Evolutionary conservation across 2,329 filamentous ascomycete genomes (phyloP).

Genomic region (Gnomoniopsis sp.): DNA sequence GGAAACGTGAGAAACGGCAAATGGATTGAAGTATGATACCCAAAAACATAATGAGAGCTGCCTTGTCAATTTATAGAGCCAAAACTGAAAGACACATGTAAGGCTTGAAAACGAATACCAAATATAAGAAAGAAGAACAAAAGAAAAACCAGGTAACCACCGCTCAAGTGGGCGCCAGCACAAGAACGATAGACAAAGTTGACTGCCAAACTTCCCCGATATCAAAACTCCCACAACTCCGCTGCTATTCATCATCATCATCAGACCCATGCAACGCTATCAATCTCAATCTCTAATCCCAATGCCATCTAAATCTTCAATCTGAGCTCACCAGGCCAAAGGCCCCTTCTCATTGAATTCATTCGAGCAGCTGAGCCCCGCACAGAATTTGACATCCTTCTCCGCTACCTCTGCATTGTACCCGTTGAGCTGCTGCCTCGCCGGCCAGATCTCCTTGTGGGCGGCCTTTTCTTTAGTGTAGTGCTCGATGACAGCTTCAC

Average conservation of each 20-base stretch:
- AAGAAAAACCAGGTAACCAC: no score
- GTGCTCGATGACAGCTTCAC: conserved; percentile 26
- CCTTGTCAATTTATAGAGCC: no score
- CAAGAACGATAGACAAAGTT: background rate
- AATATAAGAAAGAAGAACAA: no score
- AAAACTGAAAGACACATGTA: no score
- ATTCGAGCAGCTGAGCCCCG: conserved; percentile 8
- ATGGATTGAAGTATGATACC: no score
- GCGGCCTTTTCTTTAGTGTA: conserved; percentile 22
- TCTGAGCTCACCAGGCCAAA: background rate
- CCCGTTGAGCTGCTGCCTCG: conserved; percentile 22
- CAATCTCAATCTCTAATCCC: background rate
- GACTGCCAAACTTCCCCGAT: background rate
- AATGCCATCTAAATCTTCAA: background rate
- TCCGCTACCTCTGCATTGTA: conserved; percentile 6
- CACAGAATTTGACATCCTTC: conserved; percentile 3
- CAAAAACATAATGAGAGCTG: no score
- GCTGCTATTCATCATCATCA: background rate
- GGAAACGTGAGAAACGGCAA: no score
- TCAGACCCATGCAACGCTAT: background rate
- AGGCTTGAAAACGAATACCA: no score
- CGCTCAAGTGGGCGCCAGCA: background rate
- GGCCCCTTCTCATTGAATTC: conserved; percentile 5
- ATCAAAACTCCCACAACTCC: background rate
- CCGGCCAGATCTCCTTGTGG: conserved; percentile 30